Evolutionary conservation across 2,329 filamentous ascomycete genomes (phyloP).

Genomic region (Rutstroemia sp.): DNA sequence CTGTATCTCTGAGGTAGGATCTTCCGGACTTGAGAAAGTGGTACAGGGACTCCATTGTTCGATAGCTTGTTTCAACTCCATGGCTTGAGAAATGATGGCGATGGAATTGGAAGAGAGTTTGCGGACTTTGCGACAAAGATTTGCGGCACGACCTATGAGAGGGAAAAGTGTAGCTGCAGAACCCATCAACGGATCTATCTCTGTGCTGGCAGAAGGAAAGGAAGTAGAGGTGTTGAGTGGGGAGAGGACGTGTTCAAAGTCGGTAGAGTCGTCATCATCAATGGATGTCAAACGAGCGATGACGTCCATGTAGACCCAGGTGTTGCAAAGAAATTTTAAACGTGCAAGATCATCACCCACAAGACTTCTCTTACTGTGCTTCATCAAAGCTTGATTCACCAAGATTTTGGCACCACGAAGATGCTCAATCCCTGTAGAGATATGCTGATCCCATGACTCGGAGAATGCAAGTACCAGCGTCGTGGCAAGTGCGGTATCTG

Average conservation of each 20-base stretch:
- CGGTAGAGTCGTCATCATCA: constrained; percentile 41
- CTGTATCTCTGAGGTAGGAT: constrained; percentile 53
- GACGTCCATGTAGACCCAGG: constrained; percentile 70
- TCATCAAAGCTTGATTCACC: constrained; percentile 49
- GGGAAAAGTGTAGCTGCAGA: constrained; percentile 62
- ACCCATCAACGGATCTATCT: constrained; percentile 66
- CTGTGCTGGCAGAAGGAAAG: constrained; percentile 34
- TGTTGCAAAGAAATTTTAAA: constrained; percentile 61
- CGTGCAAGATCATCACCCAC: constrained; percentile 43
- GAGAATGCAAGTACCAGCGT: constrained; percentile 61
- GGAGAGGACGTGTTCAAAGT: constrained; percentile 41
- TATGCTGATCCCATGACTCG: constrained; percentile 65
- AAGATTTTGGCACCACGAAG: constrained; percentile 59
- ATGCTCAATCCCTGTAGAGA: constrained; percentile 61
- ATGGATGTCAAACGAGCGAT: constrained; percentile 60
- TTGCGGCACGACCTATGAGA: constrained; percentile 57
- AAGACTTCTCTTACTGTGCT: constrained; percentile 36
- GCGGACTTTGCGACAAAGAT: constrained; percentile 56
- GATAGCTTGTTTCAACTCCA: constrained; percentile 52
- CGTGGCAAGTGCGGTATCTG: constrained; percentile 61
- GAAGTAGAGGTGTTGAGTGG: constrained; percentile 30
- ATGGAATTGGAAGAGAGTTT: constrained; percentile 45
- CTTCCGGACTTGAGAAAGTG: constrained; percentile 54
- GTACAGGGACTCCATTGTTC: constrained; percentile 48
- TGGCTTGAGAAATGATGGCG: constrained; percentile 53